Evolutionary conservation across 2,329 filamentous ascomycete genomes (phyloP).

Genomic region (Hirsutella thompsonii): DNA sequence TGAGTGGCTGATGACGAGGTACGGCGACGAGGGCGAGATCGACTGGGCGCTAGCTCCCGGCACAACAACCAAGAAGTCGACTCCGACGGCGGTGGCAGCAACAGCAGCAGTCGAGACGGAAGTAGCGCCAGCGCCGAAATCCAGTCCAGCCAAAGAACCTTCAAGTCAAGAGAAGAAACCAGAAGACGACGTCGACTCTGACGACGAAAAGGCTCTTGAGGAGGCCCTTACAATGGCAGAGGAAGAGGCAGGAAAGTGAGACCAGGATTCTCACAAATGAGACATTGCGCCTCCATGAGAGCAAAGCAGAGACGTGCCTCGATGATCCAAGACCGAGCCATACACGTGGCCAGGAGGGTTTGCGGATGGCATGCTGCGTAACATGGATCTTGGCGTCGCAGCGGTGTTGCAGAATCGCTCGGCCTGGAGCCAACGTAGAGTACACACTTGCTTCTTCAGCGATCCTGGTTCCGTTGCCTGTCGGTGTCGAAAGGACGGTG

Average conservation of each 20-base stretch:
- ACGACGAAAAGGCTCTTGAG: conserved; percentile 23
- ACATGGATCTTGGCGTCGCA: no score
- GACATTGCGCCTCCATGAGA: neutral
- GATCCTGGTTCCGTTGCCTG: no score
- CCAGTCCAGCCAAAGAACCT: neutral
- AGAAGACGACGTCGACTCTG: conserved; percentile 18
- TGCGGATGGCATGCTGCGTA: no score
- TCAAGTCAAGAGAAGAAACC: conserved; percentile 5
- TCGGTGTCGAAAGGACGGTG: no score
- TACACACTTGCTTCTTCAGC: neutral
- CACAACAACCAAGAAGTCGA: conserved; percentile 17
- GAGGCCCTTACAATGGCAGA: conserved; percentile 21
- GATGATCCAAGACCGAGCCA: no score
- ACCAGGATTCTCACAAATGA: neutral
- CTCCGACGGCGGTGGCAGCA: conserved; percentile 12
- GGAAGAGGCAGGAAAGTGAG: conserved; percentile 11
- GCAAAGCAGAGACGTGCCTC: no score
- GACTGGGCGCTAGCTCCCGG: conserved; percentile 59
- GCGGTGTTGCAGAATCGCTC: no score
- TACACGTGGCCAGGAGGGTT: no score
- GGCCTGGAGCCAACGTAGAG: no score
- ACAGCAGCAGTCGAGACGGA: conserved; percentile 5
- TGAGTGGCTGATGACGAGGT: conserved; percentile 67
- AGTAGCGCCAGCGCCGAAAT: conserved; percentile 4
- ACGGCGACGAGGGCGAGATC: conserved; percentile 69